Base-by-base conservation (phyloP, 192 early-diverging fungal species). In the Coemansia biformis region DNA sequence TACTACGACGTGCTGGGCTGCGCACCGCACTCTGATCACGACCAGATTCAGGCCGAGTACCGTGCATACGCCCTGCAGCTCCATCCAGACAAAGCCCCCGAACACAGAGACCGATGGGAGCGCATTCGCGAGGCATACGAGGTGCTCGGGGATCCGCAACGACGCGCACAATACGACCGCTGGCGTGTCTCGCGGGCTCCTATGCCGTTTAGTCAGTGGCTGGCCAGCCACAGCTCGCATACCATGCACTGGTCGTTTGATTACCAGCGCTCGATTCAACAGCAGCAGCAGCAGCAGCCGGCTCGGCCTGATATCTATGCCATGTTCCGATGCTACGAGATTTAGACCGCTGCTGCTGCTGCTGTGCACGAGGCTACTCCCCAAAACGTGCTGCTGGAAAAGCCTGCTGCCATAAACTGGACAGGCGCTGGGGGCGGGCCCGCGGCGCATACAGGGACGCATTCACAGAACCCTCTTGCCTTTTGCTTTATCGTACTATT, bases 1-100 rank as follows among this genome's bases (percentile, higher is more conserved):
- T 70, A 55, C 38, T 70, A 70, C 15, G 66, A 70, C 21, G 28
- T 63, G 8, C 43, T 70, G 4, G 51, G 50, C 12, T 63, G 66
- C 34, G 33, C 46, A 13, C 59, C 46, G 8, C 42, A 54, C 46
- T 58, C 66, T 1, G 26, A 29, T 6, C 31, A 8, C 2, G 51
- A 40, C 21, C 55, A 70, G 34, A 63, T 70, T 14, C 66, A 63
- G 18, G 21, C 46, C 3, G 50, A 63, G 43, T 70, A 55, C 24
- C 50, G 51, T 12, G 29, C 26, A 10, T 38, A 42, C 2, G 66
- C 66, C 0, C 54, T 30, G 2, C 41, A 24, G 22, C 36, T 33
- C 26, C 66, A 70, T 16, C 66, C 66, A 0, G 66, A 70, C 56
- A 63, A 54, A 11, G 15, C 23, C 31, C 24, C 17, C 10, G 17